Percentiles rank a stretch among this genome's conserved stretches.
These are phyloP conservation scores for Beta corolliflora DNA, from an alignment of 179 eudicot genomes.

Conservation along the genomic window DNA sequence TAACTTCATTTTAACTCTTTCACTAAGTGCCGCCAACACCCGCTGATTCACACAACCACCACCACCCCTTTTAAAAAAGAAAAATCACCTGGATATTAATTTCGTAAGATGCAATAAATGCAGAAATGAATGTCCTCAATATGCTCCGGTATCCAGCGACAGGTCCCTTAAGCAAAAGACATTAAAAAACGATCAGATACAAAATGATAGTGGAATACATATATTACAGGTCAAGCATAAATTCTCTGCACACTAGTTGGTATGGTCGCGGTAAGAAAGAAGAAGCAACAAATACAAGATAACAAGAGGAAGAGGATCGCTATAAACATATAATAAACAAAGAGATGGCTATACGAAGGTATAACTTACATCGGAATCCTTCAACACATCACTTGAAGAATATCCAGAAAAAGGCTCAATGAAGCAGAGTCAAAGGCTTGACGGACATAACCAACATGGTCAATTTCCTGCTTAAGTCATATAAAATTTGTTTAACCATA, in stretches of 20 bases:
- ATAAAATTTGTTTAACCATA: constrained; percentile 8
- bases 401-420: constrained; percentile 64
- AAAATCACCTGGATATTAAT: constrained; percentile 75
- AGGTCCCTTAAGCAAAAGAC: constrained; percentile 57
- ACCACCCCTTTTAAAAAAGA: not conserved
- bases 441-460: constrained; percentile 85
- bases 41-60: not conserved
- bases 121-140: constrained; percentile 84
- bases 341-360: constrained; percentile 1
- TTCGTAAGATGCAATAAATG: constrained; percentile 96
- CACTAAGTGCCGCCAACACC: not conserved
- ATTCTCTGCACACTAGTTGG: not conserved
- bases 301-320: not conserved
- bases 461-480: constrained; percentile 67
- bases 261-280: not conserved
- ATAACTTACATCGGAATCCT: constrained; percentile 79
- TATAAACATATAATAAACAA: not conserved
- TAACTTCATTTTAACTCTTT: not conserved
- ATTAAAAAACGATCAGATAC: constrained; percentile 8
- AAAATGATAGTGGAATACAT: constrained; percentile 1
- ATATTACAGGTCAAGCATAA: not conserved
- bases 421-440: constrained; percentile 90
- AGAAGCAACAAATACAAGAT: not conserved
- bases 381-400: constrained; percentile 75
- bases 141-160: constrained; percentile 85